phyloP scores from a whole-genome alignment of 2,329 filamentous ascomycete species.

The Lojkania enalia region DNA sequence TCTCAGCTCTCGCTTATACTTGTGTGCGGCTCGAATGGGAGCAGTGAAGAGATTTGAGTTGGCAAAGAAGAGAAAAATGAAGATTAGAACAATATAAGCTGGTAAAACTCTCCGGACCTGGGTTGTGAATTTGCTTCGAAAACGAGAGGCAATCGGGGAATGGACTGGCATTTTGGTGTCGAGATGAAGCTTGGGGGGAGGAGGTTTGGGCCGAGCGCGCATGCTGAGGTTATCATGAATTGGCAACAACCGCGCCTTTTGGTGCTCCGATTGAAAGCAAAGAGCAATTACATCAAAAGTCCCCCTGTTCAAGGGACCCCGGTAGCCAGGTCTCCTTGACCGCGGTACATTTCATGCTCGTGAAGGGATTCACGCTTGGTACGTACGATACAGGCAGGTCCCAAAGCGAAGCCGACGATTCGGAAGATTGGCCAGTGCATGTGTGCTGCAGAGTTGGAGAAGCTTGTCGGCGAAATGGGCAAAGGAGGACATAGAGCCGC shows the following conservation, averaged over 20 bases:
- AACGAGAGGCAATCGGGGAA: slow-evolving; percentile 40
- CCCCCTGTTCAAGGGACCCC: slow-evolving; percentile 4
- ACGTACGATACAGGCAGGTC: slow-evolving; percentile 14
- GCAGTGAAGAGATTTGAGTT: slow-evolving; percentile 39
- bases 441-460: slow-evolving; percentile 9
- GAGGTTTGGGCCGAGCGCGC: slow-evolving; percentile 37
- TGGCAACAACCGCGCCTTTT: slow-evolving; percentile 16
- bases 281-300: slow-evolving; percentile 19
- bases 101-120: slow-evolving; percentile 41
- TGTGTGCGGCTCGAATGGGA: slow-evolving; percentile 38
- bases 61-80: slow-evolving; percentile 37
- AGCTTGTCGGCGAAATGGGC: slow-evolving; percentile 15
- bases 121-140: slow-evolving; percentile 36
- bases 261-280: slow-evolving; percentile 14
- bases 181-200: slow-evolving; percentile 39
- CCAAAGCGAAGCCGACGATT: slow-evolving; percentile 6
- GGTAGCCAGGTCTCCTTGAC: slow-evolving; percentile 1
- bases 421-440: slow-evolving; percentile 13
- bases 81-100: slow-evolving; percentile 35
- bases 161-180: slow-evolving; percentile 36
- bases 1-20: slow-evolving; percentile 38
- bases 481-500: slow-evolving; percentile 16
- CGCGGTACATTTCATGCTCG: slow-evolving; percentile 7
- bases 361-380: slow-evolving; percentile 8
- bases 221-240: slow-evolving; percentile 39